These are phyloP conservation scores for Diospyros lotus DNA, from an alignment of 148 eudicot species.

Conservation along the genomic window DNA sequence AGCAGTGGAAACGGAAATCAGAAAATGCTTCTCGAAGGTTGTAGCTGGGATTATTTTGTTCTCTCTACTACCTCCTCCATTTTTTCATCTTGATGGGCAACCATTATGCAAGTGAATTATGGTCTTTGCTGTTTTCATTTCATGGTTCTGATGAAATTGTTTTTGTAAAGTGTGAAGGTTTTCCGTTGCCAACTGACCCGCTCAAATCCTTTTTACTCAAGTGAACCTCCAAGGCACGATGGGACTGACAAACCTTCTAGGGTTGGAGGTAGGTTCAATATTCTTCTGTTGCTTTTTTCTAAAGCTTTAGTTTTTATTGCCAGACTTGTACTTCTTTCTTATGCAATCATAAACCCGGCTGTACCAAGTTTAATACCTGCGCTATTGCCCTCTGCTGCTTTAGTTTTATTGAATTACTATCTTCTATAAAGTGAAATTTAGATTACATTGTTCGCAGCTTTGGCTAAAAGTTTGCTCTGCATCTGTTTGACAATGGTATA, in stretches of 20 bases:
- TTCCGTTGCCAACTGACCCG: slow-evolving; percentile 73
- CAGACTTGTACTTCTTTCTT: neutral
- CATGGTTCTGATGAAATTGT: slow-evolving; percentile 15
- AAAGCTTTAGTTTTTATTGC: neutral
- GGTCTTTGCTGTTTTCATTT: neutral
- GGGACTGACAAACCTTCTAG: slow-evolving; percentile 53
- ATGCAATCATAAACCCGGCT: neutral
- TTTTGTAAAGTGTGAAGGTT: slow-evolving; percentile 64
- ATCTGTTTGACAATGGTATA: too few relatives aligned
- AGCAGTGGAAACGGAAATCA: slow-evolving; percentile 71
- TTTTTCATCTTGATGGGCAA: neutral
- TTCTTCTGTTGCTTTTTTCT: slow-evolving; percentile 1
- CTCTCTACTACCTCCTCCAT: neutral
- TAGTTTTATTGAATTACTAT: neutral
- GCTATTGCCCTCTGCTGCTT: neutral
- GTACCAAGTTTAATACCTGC: neutral
- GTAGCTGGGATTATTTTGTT: neutral
- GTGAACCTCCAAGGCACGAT: slow-evolving; percentile 48
- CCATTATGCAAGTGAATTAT: neutral
- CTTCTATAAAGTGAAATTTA: too few relatives aligned
- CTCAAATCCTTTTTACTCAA: slow-evolving; percentile 60
- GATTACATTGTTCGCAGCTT: too few relatives aligned
- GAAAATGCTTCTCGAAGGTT: slow-evolving; percentile 70
- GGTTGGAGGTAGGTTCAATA: slow-evolving; percentile 52
- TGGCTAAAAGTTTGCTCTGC: too few relatives aligned